These are phyloP conservation scores for Xylaria polymorpha DNA, from an alignment of 2,329 filamentous ascomycete species.

Conservation along the genomic window DNA sequence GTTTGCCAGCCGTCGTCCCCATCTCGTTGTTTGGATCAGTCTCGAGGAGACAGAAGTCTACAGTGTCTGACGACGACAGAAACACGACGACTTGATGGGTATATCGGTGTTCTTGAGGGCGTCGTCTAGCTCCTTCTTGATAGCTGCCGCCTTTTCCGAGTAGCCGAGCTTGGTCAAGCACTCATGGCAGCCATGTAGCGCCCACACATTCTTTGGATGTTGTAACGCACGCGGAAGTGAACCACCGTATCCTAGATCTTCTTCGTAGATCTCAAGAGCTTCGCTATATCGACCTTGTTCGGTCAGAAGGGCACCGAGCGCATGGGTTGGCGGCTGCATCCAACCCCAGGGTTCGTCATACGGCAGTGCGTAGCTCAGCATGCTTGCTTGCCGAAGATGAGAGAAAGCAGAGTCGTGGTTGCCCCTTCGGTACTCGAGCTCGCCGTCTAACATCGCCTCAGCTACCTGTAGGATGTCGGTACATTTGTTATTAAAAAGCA, in stretches of 20 bases:
- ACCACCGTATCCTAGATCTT: constrained; percentile 70
- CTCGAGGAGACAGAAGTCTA: background rate
- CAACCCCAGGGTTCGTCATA: constrained; percentile 84
- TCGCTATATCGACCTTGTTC: constrained; percentile 71
- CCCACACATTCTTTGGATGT: constrained; percentile 81
- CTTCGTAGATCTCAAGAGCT: constrained; percentile 67
- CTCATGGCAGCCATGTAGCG: constrained; percentile 78
- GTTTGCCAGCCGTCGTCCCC: background rate
- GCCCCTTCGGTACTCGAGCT: constrained; percentile 75
- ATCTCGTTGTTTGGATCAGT: background rate
- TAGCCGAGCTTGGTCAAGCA: constrained; percentile 69
- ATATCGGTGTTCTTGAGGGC: constrained; percentile 47
- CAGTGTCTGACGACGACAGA: constrained; percentile 45
- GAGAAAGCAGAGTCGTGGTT: constrained; percentile 69
- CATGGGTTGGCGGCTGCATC: constrained; percentile 81
- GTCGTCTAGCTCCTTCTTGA: constrained; percentile 45
- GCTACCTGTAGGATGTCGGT: constrained; percentile 72
- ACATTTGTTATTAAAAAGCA: constrained; percentile 76
- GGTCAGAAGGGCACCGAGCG: constrained; percentile 74
- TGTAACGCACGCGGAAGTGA: constrained; percentile 71
- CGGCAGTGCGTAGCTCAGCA: constrained; percentile 70
- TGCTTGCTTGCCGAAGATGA: constrained; percentile 67
- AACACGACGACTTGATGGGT: constrained; percentile 53
- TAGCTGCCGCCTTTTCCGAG: constrained; percentile 51
- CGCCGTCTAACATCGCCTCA: constrained; percentile 76